phyloP scores from a whole-genome alignment of 768 basidiomycete genomes.

The Boletellus sp. region DNA sequence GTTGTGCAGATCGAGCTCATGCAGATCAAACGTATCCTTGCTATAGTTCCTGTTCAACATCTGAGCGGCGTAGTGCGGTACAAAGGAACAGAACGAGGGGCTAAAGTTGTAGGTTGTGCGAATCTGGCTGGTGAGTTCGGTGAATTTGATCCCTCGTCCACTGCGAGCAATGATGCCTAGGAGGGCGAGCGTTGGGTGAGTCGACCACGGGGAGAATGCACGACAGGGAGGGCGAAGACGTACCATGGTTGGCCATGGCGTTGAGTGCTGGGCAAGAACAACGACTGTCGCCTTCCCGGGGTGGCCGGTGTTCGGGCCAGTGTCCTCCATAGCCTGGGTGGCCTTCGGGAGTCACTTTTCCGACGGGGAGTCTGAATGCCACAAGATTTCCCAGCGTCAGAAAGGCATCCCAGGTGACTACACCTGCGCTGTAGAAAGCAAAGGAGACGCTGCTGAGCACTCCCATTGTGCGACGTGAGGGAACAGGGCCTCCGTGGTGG shows the following conservation, averaged over 20 bases:
- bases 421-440: constrained; percentile 2
- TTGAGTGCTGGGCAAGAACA: constrained; percentile 75
- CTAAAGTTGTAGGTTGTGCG: constrained; percentile 66
- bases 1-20: constrained; percentile 69
- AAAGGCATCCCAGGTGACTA: constrained; percentile 20
- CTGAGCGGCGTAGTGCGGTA: constrained; percentile 56
- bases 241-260: constrained; percentile 82
- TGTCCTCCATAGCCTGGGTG: constrained; percentile 56
- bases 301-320: constrained; percentile 66
- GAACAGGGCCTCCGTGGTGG: constrained; percentile 23
- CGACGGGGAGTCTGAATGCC: constrained; percentile 31
- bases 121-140: constrained; percentile 40
- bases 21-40: constrained; percentile 58
- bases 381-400: constrained; percentile 20
- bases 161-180: constrained; percentile 49
- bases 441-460: constrained; percentile 9
- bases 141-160: constrained; percentile 70
- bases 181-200: background rate
- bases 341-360: constrained; percentile 54
- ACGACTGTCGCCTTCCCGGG: constrained; percentile 62
- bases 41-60: constrained; percentile 55
- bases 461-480: constrained; percentile 8
- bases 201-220: background rate
- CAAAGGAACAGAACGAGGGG: constrained; percentile 62
- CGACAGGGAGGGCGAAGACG: background rate